Conservation (phyloP, 1,139 yeast genomes). For the Yamadazyma trypodendri region DNA sequence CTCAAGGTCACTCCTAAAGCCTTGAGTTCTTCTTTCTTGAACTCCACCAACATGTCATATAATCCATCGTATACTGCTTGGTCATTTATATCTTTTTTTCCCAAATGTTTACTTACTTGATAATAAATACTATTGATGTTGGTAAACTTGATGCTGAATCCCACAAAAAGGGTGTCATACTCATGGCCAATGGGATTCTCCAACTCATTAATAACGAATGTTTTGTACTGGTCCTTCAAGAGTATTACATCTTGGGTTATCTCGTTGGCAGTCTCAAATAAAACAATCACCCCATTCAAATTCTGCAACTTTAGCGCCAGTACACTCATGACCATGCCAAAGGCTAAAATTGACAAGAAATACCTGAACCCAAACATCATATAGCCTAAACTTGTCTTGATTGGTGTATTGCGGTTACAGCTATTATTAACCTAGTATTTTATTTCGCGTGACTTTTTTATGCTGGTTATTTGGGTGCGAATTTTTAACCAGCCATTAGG, state of each 20-base stretch:
- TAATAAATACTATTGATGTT: conserved; percentile 9
- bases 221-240: conserved; percentile 9
- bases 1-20: conserved; percentile 9
- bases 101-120: conserved; percentile 8
- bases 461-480: conserved; percentile 1
- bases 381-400: not conserved
- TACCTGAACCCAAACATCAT: not conserved
- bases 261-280: conserved; percentile 9
- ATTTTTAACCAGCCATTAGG: conserved; percentile 1
- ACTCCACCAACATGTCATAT: conserved; percentile 6
- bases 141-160: conserved; percentile 11
- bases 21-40: conserved; percentile 9
- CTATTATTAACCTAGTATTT: too few species aligned
- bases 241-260: conserved; percentile 6
- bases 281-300: conserved; percentile 7
- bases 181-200: conserved; percentile 11
- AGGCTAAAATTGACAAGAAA: not conserved
- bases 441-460: not conserved
- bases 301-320: conserved; percentile 2
- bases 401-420: not conserved
- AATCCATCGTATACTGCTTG: conserved; percentile 11
- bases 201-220: conserved; percentile 7
- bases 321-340: not conserved
- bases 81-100: conserved; percentile 5
- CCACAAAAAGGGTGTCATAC: conserved; percentile 11